phyloP scores from a whole-genome alignment of 139 green algal genomes.

The Micractinium sp. region DNA sequence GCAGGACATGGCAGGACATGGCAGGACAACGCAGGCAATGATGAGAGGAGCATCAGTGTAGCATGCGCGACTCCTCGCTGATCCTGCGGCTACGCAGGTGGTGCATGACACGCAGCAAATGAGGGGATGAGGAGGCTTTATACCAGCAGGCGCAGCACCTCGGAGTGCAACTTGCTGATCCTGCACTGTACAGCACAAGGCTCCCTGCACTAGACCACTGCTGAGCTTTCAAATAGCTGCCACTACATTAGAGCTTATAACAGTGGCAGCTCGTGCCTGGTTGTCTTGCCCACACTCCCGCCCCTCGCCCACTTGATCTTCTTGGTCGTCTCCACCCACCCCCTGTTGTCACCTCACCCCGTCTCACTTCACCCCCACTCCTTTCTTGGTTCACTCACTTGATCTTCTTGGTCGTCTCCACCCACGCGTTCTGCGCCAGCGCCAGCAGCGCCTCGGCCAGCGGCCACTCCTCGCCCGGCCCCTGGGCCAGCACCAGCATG shows the following conservation, averaged over 20 bases:
- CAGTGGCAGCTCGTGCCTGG: too few species aligned
- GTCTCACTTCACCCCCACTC: too few species aligned
- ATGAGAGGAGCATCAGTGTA: not conserved
- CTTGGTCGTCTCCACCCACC: conserved; percentile 13
- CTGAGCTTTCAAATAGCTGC: too few species aligned
- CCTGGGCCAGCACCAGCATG: conserved; percentile 38
- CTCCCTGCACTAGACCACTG: too few species aligned
- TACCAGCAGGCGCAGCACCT: conserved; percentile 7
- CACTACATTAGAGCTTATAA: too few species aligned
- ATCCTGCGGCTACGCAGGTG: conserved; percentile 1
- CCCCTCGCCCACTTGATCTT: conserved; percentile 11
- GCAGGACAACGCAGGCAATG: not conserved
- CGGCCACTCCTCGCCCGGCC: not conserved
- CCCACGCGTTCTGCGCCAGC: not conserved
- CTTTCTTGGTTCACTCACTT: conserved; percentile 5
- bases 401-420: conserved; percentile 20
- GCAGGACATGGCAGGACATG: not conserved
- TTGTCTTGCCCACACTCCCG: not conserved
- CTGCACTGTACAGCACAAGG: not conserved
- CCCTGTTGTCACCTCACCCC: too few species aligned
- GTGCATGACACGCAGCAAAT: not conserved
- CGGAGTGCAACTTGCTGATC: conserved; percentile 51
- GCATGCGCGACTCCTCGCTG: conserved; percentile 45
- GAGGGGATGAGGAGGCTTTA: not conserved
- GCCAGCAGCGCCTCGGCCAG: conserved; percentile 23